Percentiles rank a stretch among this genome's conserved stretches.
phyloP scores from a whole-genome alignment of 257 asterid genomes.

The Solanum megistacrolobum region DNA sequence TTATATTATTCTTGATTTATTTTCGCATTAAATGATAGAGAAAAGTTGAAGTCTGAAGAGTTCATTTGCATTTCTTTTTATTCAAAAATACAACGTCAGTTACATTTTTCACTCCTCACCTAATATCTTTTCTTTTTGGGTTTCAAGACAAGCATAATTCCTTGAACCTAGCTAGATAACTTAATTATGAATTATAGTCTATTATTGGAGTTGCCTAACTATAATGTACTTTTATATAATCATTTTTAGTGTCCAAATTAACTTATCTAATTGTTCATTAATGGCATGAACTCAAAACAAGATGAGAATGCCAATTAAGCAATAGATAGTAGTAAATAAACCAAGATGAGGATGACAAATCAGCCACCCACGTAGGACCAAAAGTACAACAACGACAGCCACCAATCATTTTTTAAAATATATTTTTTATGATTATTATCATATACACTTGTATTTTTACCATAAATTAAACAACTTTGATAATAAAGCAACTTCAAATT shows the following conservation, averaged over 20 bases:
- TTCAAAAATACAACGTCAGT: not conserved
- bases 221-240: not conserved
- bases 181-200: not conserved
- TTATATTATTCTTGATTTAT: too few relatives aligned
- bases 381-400: not conserved
- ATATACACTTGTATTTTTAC: not conserved
- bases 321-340: not conserved
- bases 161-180: not conserved
- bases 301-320: not conserved
- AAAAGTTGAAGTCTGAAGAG: too few relatives aligned
- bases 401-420: not conserved
- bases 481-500: not conserved
- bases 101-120: not conserved
- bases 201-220: not conserved
- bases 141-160: not conserved
- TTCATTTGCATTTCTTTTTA: fast-evolving
- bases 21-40: too few relatives aligned
- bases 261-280: not conserved
- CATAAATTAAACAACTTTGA: not conserved
- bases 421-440: not conserved
- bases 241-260: not conserved
- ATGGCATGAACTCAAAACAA: not conserved
- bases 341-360: not conserved
- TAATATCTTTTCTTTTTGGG: not conserved
- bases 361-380: not conserved